Conservation (phyloP, 306 rosid species). For the Prunus davidiana region DNA sequence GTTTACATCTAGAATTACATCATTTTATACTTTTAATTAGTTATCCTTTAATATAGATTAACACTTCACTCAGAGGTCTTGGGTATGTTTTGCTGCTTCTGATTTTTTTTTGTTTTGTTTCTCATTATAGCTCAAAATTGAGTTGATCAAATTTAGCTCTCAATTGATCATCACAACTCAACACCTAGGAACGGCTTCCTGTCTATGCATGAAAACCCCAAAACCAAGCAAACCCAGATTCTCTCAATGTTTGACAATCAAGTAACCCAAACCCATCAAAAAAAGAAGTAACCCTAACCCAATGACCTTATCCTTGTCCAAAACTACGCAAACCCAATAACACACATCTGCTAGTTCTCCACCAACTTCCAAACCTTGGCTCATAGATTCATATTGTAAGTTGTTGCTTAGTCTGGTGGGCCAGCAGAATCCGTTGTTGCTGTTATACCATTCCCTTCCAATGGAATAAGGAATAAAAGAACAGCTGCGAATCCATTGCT, state of each 20-base stretch:
- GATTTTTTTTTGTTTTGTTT: too few species aligned
- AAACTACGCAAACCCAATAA: neutral
- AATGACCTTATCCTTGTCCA: too few species aligned
- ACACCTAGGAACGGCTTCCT: neutral
- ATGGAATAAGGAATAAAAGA: slow-evolving; percentile 19
- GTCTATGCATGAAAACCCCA: neutral
- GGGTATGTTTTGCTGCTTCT: too few species aligned
- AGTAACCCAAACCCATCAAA: neutral
- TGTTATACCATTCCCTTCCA: neutral
- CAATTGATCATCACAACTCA: too few species aligned
- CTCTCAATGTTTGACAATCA: neutral
- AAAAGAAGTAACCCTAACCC: neutral
- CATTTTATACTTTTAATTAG: too few species aligned
- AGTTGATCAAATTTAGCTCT: too few species aligned
- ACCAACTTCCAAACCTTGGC: neutral
- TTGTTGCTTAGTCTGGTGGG: slow-evolving; percentile 20
- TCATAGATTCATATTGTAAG: neutral
- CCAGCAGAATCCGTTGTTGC: slow-evolving; percentile 23
- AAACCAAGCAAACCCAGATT: slow-evolving; percentile 19
- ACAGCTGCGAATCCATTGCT: neutral
- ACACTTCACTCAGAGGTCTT: too few species aligned
- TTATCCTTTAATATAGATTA: too few species aligned
- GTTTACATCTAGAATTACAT: too few species aligned
- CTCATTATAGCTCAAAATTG: too few species aligned
- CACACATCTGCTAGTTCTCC: slow-evolving; percentile 6